These are phyloP conservation scores for Penicillium simplicissimum DNA, from an alignment of 495 filamentous ascomycete species.

Conservation along the genomic window DNA sequence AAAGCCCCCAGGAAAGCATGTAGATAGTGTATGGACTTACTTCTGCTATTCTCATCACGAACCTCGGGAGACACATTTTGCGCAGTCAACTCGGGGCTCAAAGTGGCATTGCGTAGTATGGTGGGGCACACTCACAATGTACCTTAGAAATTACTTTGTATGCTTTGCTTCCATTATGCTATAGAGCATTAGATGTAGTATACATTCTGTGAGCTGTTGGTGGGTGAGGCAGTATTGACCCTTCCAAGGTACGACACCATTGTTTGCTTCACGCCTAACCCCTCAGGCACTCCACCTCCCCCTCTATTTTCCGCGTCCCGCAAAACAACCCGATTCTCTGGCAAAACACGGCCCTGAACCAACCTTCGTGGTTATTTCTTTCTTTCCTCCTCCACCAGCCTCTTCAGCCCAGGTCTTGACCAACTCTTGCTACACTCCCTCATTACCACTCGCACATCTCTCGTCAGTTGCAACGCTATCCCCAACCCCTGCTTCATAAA, in stretches of 20 bases:
- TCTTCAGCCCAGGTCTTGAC: neutral
- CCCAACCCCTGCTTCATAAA: neutral
- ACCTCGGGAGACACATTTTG: no score
- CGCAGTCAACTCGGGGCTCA: no score
- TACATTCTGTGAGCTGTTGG: no score
- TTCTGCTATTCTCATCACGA: neutral
- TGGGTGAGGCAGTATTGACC: no score
- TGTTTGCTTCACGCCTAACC: neutral
- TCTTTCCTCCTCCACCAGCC: neutral
- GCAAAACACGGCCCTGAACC: slow-evolving; percentile 13
- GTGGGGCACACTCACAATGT: no score
- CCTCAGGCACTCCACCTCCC: slow-evolving; percentile 24
- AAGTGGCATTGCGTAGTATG: no score
- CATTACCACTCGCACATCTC: neutral
- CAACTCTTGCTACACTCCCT: neutral
- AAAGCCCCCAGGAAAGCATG: neutral
- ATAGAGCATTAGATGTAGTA: no score
- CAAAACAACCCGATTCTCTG: slow-evolving; percentile 18
- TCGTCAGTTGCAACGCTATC: slow-evolving; percentile 1
- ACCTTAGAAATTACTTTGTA: no score
- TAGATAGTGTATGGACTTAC: neutral
- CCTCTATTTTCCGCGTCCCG: slow-evolving; percentile 30
- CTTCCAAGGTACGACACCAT: neutral
- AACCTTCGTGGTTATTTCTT: neutral
- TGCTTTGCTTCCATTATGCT: no score